These are phyloP conservation scores for Cochlearia excelsa DNA, from an alignment of 345 rosid genomes.

Conservation along the genomic window DNA sequence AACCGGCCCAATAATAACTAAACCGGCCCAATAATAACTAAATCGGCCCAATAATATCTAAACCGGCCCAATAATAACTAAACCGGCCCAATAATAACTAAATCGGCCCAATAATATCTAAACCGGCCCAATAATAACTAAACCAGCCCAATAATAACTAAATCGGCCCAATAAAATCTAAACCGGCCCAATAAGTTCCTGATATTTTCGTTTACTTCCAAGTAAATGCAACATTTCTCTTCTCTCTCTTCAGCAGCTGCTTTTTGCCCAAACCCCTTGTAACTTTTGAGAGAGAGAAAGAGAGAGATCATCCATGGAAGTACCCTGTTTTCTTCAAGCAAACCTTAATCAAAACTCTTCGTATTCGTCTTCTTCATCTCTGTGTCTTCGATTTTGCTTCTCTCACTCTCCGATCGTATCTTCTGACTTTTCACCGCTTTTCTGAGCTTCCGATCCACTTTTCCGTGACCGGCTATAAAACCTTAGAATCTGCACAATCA, in stretches of 20 bases:
- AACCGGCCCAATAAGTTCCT: slow-evolving; percentile 8
- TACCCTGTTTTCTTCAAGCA: slow-evolving; percentile 31
- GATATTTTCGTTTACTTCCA: too few species aligned
- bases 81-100: too few species aligned
- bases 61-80: too few species aligned
- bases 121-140: too few species aligned
- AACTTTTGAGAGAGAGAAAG: slow-evolving; percentile 25
- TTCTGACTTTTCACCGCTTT: too few species aligned
- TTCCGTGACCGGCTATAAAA: neutral
- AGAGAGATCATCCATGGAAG: slow-evolving; percentile 36
- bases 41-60: too few species aligned
- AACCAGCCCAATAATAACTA: too few species aligned
- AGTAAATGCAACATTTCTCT: too few species aligned
- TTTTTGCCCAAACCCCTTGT: slow-evolving; percentile 45
- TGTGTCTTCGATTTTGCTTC: slow-evolving; percentile 1
- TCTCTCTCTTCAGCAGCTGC: slow-evolving; percentile 26
- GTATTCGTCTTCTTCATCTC: slow-evolving; percentile 23
- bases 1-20: too few species aligned
- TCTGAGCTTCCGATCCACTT: slow-evolving; percentile 24
- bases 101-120: too few species aligned
- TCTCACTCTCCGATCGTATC: too few species aligned
- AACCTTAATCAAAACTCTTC: slow-evolving; percentile 5
- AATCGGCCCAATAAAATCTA: neutral
- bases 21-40: too few species aligned
- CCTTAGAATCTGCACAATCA: slow-evolving; percentile 23